Evolutionary conservation across 208 protist species (phyloP).

Genomic region (Acanthamoeba quina): DNA sequence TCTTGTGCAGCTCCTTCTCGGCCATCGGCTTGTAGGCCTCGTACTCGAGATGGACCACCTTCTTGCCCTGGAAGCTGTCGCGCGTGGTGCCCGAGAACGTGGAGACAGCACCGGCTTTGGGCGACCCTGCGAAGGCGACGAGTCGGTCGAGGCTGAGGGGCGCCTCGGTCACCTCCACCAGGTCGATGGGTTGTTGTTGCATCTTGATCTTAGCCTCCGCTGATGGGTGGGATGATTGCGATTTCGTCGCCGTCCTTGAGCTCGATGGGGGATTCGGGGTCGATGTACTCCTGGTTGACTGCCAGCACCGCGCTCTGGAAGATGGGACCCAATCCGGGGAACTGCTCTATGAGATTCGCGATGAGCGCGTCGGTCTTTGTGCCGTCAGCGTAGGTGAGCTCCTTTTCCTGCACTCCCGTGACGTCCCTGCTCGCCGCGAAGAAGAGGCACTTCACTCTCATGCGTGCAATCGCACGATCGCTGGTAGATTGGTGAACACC

Average conservation of each 20-base stretch:
- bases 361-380: constrained; percentile 1
- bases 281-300: constrained; percentile 12
- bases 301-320: constrained; percentile 24
- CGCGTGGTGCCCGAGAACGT: constrained; percentile 85
- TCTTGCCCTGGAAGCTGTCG: constrained; percentile 83
- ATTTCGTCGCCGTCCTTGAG: constrained; percentile 76
- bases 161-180: constrained; percentile 63
- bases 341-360: neutral
- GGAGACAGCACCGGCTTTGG: constrained; percentile 79
- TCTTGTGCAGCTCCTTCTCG: constrained; percentile 82
- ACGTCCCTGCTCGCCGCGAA: constrained; percentile 64
- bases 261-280: constrained; percentile 11
- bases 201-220: constrained; percentile 74
- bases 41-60: constrained; percentile 87
- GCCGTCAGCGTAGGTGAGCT: neutral
- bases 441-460: constrained; percentile 50
- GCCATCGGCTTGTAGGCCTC: constrained; percentile 90
- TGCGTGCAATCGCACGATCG: neutral
- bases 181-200: neutral
- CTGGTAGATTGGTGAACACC: no score
- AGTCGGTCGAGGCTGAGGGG: constrained; percentile 5
- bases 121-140: constrained; percentile 36
- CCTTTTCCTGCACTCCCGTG: neutral
- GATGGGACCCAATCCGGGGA: constrained; percentile 28
- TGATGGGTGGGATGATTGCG: constrained; percentile 80